Percentiles rank a stretch among this genome's conserved stretches.
phyloP scores from a whole-genome alignment of 139 green algal species.

The Volvox reticuliferus region DNA sequence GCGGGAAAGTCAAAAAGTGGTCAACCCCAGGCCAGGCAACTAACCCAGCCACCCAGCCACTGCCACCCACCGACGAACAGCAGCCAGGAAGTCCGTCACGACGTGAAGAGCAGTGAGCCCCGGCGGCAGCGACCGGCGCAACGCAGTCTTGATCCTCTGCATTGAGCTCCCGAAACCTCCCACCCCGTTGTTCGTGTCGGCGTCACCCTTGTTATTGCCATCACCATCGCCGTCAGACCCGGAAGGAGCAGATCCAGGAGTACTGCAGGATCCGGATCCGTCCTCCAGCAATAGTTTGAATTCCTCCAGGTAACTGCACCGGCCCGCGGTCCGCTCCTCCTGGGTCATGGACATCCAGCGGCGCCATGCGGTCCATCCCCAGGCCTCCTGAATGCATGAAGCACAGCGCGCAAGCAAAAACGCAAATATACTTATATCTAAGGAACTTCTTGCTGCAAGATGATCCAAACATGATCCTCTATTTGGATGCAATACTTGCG shows the following conservation, averaged over 20 bases:
- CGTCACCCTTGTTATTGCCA: not conserved
- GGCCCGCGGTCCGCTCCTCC: not conserved
- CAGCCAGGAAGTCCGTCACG: slow-evolving; percentile 25
- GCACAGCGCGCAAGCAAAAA: not conserved
- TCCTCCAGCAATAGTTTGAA: slow-evolving; percentile 43
- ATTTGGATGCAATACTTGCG: too few relatives aligned
- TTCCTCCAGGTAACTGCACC: slow-evolving; percentile 11
- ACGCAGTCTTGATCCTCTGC: not conserved
- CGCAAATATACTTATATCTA: too few relatives aligned
- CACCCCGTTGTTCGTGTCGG: not conserved
- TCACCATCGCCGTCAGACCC: not conserved
- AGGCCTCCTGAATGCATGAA: slow-evolving; percentile 9
- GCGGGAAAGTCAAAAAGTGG: too few relatives aligned
- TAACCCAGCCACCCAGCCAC: not conserved
- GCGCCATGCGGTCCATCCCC: slow-evolving; percentile 18
- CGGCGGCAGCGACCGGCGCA: not conserved
- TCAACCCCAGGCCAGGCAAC: too few relatives aligned
- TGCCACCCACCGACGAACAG: not conserved
- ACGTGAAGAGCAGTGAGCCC: slow-evolving; percentile 1
- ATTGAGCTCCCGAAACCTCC: not conserved
- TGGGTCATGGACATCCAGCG: not conserved
- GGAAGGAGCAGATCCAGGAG: not conserved
- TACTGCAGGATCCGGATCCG: not conserved
- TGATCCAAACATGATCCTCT: too few relatives aligned
- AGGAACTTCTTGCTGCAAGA: too few relatives aligned